Conservation (phyloP, 2,329 filamentous ascomycete genomes). For the Ophiostoma himal-ulmi region DNA sequence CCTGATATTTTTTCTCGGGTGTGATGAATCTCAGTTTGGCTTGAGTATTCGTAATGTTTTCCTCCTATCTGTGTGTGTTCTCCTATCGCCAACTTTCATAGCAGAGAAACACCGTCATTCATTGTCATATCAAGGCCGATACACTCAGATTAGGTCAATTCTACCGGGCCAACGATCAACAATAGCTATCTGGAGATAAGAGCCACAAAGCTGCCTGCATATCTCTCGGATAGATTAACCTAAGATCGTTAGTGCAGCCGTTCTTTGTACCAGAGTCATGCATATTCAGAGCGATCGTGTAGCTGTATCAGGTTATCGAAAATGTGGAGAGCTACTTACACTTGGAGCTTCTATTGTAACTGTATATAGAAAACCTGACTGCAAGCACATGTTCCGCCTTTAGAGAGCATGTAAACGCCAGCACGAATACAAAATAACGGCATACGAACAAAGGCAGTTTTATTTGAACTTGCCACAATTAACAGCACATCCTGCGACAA, state of each 20-base stretch:
- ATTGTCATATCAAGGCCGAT: background rate
- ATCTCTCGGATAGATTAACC: constrained; percentile 13
- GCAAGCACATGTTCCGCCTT: background rate
- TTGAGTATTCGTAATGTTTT: background rate
- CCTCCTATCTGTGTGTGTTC: background rate
- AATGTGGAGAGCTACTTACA: constrained; percentile 2
- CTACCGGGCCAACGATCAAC: background rate
- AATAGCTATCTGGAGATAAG: background rate
- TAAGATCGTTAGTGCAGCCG: constrained; percentile 3
- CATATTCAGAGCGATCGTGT: background rate
- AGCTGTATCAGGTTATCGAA: constrained; percentile 2
- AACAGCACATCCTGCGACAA: background rate
- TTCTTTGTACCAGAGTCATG: background rate
- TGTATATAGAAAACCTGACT: constrained; percentile 5
- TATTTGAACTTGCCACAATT: background rate
- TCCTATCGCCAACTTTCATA: background rate
- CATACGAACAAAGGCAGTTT: background rate
- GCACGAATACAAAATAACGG: background rate
- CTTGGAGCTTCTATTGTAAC: constrained; percentile 11
- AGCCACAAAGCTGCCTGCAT: background rate
- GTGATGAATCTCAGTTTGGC: background rate
- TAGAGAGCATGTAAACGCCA: background rate
- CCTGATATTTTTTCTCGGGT: background rate
- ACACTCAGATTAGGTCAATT: constrained; percentile 10
- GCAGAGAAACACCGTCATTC: background rate